Evolutionary conservation across 805 yeast species (phyloP), one percentile per base, ranked within the genome.

Genomic region (Monosporozyma aerobia): DNA sequence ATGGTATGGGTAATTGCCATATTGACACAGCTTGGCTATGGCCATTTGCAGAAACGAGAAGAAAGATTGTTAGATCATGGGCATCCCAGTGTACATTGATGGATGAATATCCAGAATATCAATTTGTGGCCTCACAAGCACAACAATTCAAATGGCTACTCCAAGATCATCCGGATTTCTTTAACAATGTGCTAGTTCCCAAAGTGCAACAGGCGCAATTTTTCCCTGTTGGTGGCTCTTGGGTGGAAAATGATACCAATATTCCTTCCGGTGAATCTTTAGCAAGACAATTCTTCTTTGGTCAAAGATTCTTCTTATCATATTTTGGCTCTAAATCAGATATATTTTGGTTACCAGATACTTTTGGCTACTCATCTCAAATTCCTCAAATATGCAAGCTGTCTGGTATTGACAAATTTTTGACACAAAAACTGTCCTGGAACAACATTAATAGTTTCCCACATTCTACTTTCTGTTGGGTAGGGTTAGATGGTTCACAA

Each of bases 1-100:
- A 74, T 68, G 96, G 87, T 8, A 77, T 94, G 58, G 99, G 99
- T 44, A 87, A 94, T 67, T 94, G 98, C 67, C 98, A 90, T 68
- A 90, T 90, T 60, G 99, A 92, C 64, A 92, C 98, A 16, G 98
- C 98, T 14, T 92, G 99, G 99, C 75, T 90, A 54, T 92, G 99
- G 99, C 98, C 97, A n/a, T 92, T 85, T 74, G 97, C 96, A 2
- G 97, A 94, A 67, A 89, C 98, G 1, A 84, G 87, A 60, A 79
- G 98, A 50, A 92, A 92, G 65, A 81, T 92, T 52, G 96, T 90
- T 2, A 78, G 99, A 58, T 88, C 96, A 5, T 92, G 98, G 98
- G 83, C 96, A 0, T 81, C 96, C 9, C 99, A 92, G 71, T 73
- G 92, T 50, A 83, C 88, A 51, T 69, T 94, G 48, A 80, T 94